A percentile compares a stretch with the other conserved stretches of the same genome.
phyloP scores from a whole-genome alignment of 177 flowering plant species.

The Vitis hybrid region DNA sequence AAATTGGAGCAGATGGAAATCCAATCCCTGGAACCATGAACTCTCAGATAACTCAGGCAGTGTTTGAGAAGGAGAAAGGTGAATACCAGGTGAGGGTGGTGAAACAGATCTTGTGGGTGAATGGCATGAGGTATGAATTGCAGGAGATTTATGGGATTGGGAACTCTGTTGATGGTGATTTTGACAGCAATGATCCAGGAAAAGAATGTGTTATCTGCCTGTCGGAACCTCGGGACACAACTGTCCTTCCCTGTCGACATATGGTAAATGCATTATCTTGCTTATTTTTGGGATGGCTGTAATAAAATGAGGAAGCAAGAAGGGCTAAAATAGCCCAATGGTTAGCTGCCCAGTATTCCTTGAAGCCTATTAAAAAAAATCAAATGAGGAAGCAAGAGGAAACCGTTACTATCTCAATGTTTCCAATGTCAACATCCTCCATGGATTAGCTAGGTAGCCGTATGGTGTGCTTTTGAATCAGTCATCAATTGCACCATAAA shows the following conservation, averaged over 20 bases:
- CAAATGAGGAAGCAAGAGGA: no score
- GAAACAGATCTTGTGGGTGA: conserved; percentile 92
- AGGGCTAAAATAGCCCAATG: no score
- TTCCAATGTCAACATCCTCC: no score
- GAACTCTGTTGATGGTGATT: conserved; percentile 75
- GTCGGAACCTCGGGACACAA: conserved; percentile 96
- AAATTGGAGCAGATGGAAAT: conserved; percentile 41
- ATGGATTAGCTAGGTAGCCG: no score
- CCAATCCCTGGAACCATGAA: conserved; percentile 39
- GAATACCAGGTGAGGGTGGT: conserved; percentile 69
- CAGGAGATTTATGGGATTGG: conserved; percentile 99
- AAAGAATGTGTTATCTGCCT: conserved; percentile 98
- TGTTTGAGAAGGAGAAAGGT: conserved; percentile 84
- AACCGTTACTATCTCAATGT: no score
- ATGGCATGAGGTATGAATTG: conserved; percentile 85
- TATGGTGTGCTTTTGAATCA: no score
- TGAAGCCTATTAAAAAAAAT: no score
- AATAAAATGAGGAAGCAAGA: conserved; percentile 4
- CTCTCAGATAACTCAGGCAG: conserved; percentile 87
- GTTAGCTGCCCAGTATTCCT: no score
- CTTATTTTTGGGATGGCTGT: conserved; percentile 1
- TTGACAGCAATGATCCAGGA: conserved; percentile 84
- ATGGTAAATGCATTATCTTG: conserved; percentile 55
- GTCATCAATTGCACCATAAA: no score
- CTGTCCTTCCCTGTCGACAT: conserved; percentile 98